A percentile compares a stretch with the other conserved stretches of the same genome.
These are phyloP conservation scores for Termitomyces sp. DNA, from an alignment of 768 basidiomycete genomes.

Conservation along the genomic window DNA sequence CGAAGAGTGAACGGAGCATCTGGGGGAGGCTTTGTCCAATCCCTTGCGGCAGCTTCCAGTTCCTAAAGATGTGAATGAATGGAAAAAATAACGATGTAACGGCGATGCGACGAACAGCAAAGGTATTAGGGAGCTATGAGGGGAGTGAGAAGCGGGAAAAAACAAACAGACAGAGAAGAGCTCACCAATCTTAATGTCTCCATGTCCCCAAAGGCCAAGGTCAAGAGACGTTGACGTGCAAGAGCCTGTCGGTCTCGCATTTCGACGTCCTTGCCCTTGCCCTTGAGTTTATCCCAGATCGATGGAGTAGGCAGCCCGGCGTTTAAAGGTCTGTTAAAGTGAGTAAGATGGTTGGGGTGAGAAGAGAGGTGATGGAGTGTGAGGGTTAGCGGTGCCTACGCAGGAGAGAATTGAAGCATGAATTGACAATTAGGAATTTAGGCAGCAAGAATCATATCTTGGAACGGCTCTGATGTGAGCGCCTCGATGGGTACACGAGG, in stretches of 20 bases:
- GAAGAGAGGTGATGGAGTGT: conserved; percentile 19
- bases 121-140: conserved; percentile 62
- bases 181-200: conserved; percentile 75
- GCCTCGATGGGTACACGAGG: conserved; percentile 61
- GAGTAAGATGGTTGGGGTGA: conserved; percentile 23
- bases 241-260: conserved; percentile 63
- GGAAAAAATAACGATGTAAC: not conserved
- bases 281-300: conserved; percentile 67
- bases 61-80: conserved; percentile 43
- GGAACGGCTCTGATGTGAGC: conserved; percentile 15
- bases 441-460: conserved; percentile 22
- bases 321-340: conserved; percentile 52
- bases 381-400: conserved; percentile 44
- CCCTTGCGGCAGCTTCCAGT: conserved; percentile 71
- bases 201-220: conserved; percentile 79
- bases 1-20: conserved; percentile 72
- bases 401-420: conserved; percentile 75
- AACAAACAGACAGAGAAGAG: conserved; percentile 4
- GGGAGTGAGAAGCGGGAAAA: conserved; percentile 9
- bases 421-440: conserved; percentile 19
- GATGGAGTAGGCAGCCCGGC: conserved; percentile 50
- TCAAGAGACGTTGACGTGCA: conserved; percentile 70
- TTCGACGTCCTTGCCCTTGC: conserved; percentile 66
- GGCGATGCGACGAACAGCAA: conserved; percentile 41
- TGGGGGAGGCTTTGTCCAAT: conserved; percentile 85